Base-by-base conservation (phyloP, 768 basidiomycete species). In the Podaxis sp. region DNA sequence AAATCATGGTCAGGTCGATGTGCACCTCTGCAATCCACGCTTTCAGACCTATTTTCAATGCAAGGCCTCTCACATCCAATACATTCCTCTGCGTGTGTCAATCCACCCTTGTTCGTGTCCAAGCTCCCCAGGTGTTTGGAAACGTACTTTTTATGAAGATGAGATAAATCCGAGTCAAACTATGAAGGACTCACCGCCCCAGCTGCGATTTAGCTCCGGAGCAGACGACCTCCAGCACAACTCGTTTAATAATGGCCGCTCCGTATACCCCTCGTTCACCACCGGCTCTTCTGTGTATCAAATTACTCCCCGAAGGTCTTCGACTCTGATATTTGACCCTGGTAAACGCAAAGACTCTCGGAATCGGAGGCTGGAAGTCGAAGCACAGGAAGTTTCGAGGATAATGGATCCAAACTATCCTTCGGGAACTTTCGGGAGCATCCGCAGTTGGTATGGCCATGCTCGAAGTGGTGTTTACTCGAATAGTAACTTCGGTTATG, bases 321-420 rank as follows among this genome's bases (percentile, higher is more conserved):
- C 18, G 1, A 35, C 1, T 18, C 10, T 16, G 14, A 13, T 28
- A 13, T 5, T 46, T 16, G 16, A 42, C 27, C 42, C 25, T 3
- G 3, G 11, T 5, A 42, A 28, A 55, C 37, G 21, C 54, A 40
- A 42, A 28, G 27, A 46, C 16, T 36, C 18, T 7, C n/a, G 36
- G 18, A 23, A 2, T 6, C 44, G 42, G 28, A 27, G 21, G 13
- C 14, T 28, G 1, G 7, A 32, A 6, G 27, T 35, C 3, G 59
- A 60, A 27, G 18, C 16, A 35, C 50, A 54, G 16, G 59, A 60
- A 25, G 16, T 46, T 5, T 23, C 16, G 13, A 42, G 59, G 42
- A 60, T 60, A 10, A 60, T 60, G 59, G 59, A 60, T 47, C 51
- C 50, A 21, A 35, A 4, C 16, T 60, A 60, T 46, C 51, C 54